Conservation (phyloP, 345 rosid species). For the Corchorus capsularis region DNA sequence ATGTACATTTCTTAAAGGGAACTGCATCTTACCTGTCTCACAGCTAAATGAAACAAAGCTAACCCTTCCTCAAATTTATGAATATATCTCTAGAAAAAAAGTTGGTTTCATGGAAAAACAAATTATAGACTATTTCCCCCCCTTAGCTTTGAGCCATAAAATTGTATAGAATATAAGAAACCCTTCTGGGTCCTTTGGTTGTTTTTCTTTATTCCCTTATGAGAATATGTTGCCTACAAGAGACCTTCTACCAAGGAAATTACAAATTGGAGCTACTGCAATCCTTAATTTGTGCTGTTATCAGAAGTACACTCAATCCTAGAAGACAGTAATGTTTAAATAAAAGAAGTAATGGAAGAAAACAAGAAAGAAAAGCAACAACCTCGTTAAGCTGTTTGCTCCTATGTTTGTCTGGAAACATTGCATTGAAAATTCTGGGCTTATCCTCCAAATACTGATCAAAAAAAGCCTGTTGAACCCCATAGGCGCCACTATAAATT, state of each 20-base stretch:
- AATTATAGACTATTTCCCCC: no score
- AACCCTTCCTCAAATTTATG: not conserved
- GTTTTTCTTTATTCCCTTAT: no score
- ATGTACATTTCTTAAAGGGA: not conserved
- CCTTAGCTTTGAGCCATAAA: not conserved
- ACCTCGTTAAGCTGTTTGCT: constrained; percentile 74
- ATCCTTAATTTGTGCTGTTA: not conserved
- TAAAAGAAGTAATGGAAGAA: no score
- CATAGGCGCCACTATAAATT: not conserved
- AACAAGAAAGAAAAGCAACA: not conserved
- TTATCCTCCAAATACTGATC: constrained; percentile 83
- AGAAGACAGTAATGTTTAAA: no score
- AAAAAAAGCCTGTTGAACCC: constrained; percentile 63
- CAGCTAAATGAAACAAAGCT: not conserved
- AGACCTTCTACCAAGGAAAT: not conserved
- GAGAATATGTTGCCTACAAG: not conserved
- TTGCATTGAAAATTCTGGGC: constrained; percentile 75
- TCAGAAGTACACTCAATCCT: not conserved
- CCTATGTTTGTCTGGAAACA: constrained; percentile 76
- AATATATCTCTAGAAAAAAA: not conserved
- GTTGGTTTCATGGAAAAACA: not conserved
- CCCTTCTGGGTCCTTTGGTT: not conserved
- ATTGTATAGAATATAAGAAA: not conserved
- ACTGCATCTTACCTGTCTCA: not conserved
- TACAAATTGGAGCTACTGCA: not conserved